Evolutionary conservation across 2,329 filamentous ascomycete genomes (phyloP), one percentile per base, ranked within the genome.

Genomic region (Rhinocladiella similis): DNA sequence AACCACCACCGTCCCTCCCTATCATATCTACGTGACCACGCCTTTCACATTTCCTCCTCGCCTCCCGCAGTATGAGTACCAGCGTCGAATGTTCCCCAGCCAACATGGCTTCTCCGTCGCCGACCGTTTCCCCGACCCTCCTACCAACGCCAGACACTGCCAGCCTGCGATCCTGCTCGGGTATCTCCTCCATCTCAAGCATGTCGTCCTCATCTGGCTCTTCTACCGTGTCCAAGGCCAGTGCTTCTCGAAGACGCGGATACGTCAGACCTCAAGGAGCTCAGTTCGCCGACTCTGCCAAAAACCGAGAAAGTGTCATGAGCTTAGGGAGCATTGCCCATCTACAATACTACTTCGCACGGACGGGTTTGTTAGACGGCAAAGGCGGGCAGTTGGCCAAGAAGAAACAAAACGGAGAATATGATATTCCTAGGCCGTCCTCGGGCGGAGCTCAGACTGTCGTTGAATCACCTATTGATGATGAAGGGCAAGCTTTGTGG

Each of bases 291-390:
- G 88, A 89, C 57, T 97, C 92, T 54, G 94, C 94, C 46, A 86
- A 86, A 69, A 91, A 91, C 49, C 83, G 94, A 61, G 93, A 99
- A 72, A 97, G 92, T 70, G 94, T 99, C 63, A 88, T 97, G 84
- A 96, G 91, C 69, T 76, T 99, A 60, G 94, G 94, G 53, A 97
- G 92, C 73, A 99, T 99, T 67, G 91, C 92, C 54, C 94, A 99
- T 76, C 79, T 99, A 68, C 94, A 99, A 73, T 96, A 97, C 75
- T 99, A 97, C 75, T 99, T 99, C 76, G 93, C 94, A 35, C 83
- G 94, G 57, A 99, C 94, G 0, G 94, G 94, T 5, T 76, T 99
- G 62, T 77, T 99, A 49, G 94, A 99, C 69, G 91, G 93, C 54
- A 97, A 97, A 71, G 93, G 92, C 35, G 94, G 85, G 52, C 89